Evolutionary conservation across 2,329 filamentous ascomycete species (phyloP).

Genomic region (Diplocarpon mali): DNA sequence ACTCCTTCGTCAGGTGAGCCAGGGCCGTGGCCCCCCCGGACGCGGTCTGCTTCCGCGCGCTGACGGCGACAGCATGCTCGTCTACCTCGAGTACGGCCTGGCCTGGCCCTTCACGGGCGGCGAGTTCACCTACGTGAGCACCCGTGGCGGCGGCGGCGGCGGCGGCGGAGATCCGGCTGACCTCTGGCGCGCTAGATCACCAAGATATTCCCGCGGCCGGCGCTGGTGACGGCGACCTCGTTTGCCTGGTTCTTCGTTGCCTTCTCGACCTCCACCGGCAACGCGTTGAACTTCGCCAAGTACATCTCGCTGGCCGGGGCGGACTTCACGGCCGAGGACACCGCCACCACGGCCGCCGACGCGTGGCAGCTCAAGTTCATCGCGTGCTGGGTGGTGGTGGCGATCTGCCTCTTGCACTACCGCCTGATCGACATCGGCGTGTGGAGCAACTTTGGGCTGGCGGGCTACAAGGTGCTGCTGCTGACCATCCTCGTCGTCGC

Average conservation of each 20-base stretch:
- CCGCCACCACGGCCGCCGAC: neutral
- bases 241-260: neutral
- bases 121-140: neutral
- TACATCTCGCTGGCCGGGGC: neutral
- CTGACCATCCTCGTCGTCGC: neutral
- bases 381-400: neutral
- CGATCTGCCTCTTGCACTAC: neutral
- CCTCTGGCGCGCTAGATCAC: neutral
- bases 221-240: neutral
- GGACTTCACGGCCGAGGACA: neutral
- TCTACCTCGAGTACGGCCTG: neutral
- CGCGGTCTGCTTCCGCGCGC: too few species aligned
- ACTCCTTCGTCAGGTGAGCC: neutral
- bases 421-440: neutral
- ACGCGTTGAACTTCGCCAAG: neutral
- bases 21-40: neutral
- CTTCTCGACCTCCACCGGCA: neutral
- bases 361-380: neutral
- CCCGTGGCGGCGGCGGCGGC: neutral
- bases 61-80: neutral
- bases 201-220: neutral
- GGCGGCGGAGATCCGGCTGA: neutral
- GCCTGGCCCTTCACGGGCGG: neutral
- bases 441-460: neutral
- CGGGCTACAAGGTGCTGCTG: neutral